Evolutionary conservation across 345 rosid species (phyloP).

Genomic region (Turritis glabra): DNA sequence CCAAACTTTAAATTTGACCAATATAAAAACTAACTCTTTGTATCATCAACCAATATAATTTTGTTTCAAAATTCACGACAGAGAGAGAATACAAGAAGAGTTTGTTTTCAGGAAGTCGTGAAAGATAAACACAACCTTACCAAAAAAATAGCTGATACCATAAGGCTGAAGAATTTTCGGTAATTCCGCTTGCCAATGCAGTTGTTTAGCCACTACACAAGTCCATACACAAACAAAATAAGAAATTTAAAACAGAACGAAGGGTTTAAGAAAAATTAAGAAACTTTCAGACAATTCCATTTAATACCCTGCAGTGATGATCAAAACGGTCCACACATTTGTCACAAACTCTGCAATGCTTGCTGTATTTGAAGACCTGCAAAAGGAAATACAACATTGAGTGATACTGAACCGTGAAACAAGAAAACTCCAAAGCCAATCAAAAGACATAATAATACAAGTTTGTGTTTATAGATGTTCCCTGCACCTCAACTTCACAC

Average conservation of each 20-base stretch:
- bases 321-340: conserved; percentile 91
- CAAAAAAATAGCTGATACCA: conserved; percentile 82
- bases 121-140: conserved; percentile 49
- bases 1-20: too few relatives aligned
- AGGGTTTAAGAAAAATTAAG: neutral
- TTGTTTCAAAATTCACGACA: too few relatives aligned
- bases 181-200: conserved; percentile 89
- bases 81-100: neutral
- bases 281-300: conserved; percentile 6
- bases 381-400: conserved; percentile 18
- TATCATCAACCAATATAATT: neutral
- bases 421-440: neutral
- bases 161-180: conserved; percentile 88
- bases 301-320: conserved; percentile 94
- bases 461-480: conserved; percentile 10
- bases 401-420: neutral
- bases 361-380: conserved; percentile 95
- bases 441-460: neutral
- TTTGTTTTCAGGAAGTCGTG: neutral
- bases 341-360: conserved; percentile 97
- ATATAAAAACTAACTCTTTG: neutral
- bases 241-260: conserved; percentile 9
- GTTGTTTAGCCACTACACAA: conserved; percentile 93
- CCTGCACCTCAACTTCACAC: conserved; percentile 92
- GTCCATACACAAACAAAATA: conserved; percentile 17